Percentiles rank a stretch among this genome's conserved stretches.
These are phyloP conservation scores for Penicillium sclerotiorum DNA, from an alignment of 2,329 filamentous ascomycete genomes.

Conservation along the genomic window DNA sequence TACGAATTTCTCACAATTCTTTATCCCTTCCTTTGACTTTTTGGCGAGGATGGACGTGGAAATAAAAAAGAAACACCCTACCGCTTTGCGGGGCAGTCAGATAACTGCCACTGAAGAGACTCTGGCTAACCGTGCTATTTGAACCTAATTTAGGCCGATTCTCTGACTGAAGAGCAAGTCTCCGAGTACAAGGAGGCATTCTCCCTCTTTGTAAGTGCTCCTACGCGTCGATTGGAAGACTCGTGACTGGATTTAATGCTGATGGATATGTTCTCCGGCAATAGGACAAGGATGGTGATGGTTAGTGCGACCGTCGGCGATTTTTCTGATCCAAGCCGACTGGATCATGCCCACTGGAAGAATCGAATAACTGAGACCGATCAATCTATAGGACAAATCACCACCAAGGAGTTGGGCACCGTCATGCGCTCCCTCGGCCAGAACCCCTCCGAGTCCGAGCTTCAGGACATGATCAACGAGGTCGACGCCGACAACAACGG, in stretches of 20 bases:
- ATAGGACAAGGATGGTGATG: constrained; percentile 89
- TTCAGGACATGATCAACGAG: constrained; percentile 94
- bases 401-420: constrained; percentile 85
- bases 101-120: constrained; percentile 21
- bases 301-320: constrained; percentile 57
- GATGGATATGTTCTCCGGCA: constrained; percentile 1
- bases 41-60: neutral
- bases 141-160: constrained; percentile 72
- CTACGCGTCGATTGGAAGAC: constrained; percentile 1
- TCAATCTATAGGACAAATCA: constrained; percentile 72
- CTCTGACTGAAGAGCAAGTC: constrained; percentile 99
- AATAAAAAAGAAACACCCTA: constrained; percentile 28
- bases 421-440: constrained; percentile 90
- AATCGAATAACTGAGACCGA: constrained; percentile 12
- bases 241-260: neutral
- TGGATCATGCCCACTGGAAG: neutral
- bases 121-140: constrained; percentile 30
- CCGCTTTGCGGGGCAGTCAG: constrained; percentile 39
- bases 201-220: constrained; percentile 91
- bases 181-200: constrained; percentile 99
- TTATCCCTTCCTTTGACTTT: constrained; percentile 6
- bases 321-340: neutral
- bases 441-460: constrained; percentile 85
- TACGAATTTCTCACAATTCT: neutral
- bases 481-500: constrained; percentile 91